phyloP scores from a whole-genome alignment of 306 rosid genomes.

The Erythrophleum fordii region DNA sequence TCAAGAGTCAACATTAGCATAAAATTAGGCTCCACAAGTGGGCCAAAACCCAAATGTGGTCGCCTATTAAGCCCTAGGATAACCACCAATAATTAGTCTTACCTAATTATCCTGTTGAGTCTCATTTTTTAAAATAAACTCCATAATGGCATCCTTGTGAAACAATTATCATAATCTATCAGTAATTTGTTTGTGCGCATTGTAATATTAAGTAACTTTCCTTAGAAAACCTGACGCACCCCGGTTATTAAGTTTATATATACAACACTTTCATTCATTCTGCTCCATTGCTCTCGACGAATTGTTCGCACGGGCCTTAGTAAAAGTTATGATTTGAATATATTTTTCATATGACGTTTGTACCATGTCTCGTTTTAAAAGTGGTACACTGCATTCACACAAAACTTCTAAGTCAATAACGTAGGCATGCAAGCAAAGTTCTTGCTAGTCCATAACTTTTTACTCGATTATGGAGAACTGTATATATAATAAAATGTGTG shows the following conservation, averaged over 20 bases:
- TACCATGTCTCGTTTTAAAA: background rate
- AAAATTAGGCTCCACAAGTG: no score
- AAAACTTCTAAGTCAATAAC: background rate
- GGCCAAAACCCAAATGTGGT: background rate
- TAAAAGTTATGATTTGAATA: no score
- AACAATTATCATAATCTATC: background rate
- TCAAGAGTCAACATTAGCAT: background rate
- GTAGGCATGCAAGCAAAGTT: background rate
- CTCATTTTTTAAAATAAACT: background rate
- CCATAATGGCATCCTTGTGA: background rate
- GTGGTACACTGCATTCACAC: no score
- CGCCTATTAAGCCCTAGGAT: background rate
- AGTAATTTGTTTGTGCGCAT: background rate
- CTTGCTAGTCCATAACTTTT: background rate
- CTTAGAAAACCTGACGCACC: background rate
- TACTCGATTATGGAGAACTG: background rate
- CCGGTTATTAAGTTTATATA: no score
- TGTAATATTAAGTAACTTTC: no score
- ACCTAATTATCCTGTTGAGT: background rate
- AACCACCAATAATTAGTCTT: background rate
- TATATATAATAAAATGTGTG: background rate
- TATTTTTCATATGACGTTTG: no score
- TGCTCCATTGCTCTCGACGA: background rate
- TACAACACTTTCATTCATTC: background rate
- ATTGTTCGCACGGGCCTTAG: background rate